phyloP scores from a whole-genome alignment of 495 filamentous ascomycete species.

The Penicillium lividum region DNA sequence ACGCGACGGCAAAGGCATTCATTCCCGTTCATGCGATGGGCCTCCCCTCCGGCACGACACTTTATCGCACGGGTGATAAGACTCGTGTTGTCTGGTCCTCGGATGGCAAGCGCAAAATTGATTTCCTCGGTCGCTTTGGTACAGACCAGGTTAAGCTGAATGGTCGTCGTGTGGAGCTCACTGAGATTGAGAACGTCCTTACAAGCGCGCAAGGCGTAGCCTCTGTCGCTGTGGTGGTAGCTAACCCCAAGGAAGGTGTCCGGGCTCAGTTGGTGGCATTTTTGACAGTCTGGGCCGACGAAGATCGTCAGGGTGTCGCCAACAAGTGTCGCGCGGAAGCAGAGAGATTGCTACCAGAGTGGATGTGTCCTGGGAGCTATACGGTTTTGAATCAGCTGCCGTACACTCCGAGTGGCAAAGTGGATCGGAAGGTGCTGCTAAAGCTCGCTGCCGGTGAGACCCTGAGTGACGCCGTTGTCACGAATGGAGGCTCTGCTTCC shows the following conservation, averaged over 20 bases:
- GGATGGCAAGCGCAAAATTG: conserved; percentile 37
- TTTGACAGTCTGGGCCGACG: not conserved
- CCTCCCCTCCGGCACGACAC: conserved; percentile 62
- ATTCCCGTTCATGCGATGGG: conserved; percentile 37
- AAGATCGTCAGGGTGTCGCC: not conserved
- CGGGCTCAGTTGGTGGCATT: conserved; percentile 30
- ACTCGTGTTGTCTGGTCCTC: conserved; percentile 51
- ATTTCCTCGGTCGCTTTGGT: conserved; percentile 68
- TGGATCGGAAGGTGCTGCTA: conserved; percentile 1
- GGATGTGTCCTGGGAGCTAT: not conserved
- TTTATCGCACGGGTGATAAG: conserved; percentile 79
- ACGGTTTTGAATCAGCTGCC: conserved; percentile 1
- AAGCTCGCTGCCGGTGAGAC: not conserved
- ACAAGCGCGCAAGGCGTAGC: conserved; percentile 19
- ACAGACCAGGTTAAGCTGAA: conserved; percentile 90
- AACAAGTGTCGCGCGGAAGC: not conserved
- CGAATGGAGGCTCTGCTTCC: not conserved
- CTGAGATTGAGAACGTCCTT: conserved; percentile 68
- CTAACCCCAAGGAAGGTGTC: conserved; percentile 16
- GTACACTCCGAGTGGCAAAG: not conserved
- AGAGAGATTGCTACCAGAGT: not conserved
- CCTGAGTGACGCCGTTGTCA: not conserved
- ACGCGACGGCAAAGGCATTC: conserved; percentile 39
- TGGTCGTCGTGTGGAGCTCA: conserved; percentile 86
- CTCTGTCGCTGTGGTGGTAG: conserved; percentile 23